Conservation (phyloP, 345 rosid species). For the Erucastrum elatum region DNA sequence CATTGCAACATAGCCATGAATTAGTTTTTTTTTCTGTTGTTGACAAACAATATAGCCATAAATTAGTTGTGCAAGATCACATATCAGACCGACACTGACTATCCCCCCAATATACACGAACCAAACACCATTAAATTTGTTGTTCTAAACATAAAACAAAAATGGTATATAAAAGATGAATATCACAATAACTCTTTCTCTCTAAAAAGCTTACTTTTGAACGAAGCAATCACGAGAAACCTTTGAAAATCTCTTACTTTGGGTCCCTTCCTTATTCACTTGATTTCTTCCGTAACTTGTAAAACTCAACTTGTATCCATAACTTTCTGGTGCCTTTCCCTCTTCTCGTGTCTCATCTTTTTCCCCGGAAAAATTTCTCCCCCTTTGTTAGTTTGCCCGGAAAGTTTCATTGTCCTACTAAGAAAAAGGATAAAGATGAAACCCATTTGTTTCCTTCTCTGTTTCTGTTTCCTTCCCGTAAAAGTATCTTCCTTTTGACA, state of each 20-base stretch:
- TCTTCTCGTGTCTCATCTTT: slow-evolving; percentile 32
- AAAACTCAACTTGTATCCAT: slow-evolving; percentile 39
- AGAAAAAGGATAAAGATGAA: slow-evolving; percentile 30
- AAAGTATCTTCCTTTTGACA: slow-evolving; percentile 32
- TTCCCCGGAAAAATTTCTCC: slow-evolving; percentile 18
- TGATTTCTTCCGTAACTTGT: slow-evolving; percentile 19
- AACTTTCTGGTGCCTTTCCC: slow-evolving; percentile 36
- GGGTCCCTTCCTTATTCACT: slow-evolving; percentile 55
- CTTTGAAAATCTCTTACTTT: slow-evolving; percentile 62
- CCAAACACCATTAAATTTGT: slow-evolving; percentile 18
- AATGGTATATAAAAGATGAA: background rate
- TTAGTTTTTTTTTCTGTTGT: too few species aligned
- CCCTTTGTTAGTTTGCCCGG: slow-evolving; percentile 4
- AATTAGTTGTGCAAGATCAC: too few species aligned
- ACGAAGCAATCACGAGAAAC: slow-evolving; percentile 79
- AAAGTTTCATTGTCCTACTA: slow-evolving; percentile 29
- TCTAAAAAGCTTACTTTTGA: slow-evolving; percentile 43
- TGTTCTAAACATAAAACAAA: background rate
- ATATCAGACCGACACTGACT: background rate
- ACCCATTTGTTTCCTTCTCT: slow-evolving; percentile 24
- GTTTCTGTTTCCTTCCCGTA: slow-evolving; percentile 29
- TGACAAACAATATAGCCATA: too few species aligned
- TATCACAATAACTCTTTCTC: slow-evolving; percentile 8
- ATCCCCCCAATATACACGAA: slow-evolving; percentile 5
- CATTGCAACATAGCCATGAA: too few species aligned